Percentiles rank a stretch among this genome's conserved stretches.
Conservation (phyloP, 768 basidiomycete genomes). For the Coprinopsis sp. region DNA sequence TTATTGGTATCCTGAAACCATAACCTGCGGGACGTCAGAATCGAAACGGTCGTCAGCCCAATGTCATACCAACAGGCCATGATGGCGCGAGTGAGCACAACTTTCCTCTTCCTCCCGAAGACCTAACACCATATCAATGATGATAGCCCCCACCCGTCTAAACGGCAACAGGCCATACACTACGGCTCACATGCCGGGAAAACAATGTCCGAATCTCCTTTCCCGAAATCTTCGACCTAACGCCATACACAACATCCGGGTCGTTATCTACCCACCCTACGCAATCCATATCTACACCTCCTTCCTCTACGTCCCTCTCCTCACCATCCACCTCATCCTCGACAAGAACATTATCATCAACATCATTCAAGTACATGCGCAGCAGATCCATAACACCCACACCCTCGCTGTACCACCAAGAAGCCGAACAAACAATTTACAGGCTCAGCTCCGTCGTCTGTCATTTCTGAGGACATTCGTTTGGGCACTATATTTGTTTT, state of each 20-base stretch:
- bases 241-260: constrained; percentile 82
- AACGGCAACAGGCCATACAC: constrained; percentile 89
- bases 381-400: constrained; percentile 52
- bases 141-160: constrained; percentile 83
- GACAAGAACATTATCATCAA: constrained; percentile 15
- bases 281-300: constrained; percentile 64
- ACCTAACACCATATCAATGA: neutral
- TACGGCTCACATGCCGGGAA: constrained; percentile 68
- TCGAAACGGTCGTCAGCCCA: constrained; percentile 72
- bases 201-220: constrained; percentile 79
- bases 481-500: constrained; percentile 93
- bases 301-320: constrained; percentile 25
- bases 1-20: too few species aligned
- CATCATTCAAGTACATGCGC: constrained; percentile 22
- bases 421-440: constrained; percentile 65
- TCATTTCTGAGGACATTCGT: constrained; percentile 89
- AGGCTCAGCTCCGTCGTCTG: constrained; percentile 83
- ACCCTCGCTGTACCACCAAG: constrained; percentile 42
- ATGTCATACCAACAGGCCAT: constrained; percentile 88
- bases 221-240: constrained; percentile 85
- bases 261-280: constrained; percentile 68
- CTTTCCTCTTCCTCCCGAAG: neutral
- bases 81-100: constrained; percentile 70
- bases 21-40: constrained; percentile 71
- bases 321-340: too few species aligned